Conservation (phyloP, 768 basidiomycete genomes). For the Tulasnella sp. region DNA sequence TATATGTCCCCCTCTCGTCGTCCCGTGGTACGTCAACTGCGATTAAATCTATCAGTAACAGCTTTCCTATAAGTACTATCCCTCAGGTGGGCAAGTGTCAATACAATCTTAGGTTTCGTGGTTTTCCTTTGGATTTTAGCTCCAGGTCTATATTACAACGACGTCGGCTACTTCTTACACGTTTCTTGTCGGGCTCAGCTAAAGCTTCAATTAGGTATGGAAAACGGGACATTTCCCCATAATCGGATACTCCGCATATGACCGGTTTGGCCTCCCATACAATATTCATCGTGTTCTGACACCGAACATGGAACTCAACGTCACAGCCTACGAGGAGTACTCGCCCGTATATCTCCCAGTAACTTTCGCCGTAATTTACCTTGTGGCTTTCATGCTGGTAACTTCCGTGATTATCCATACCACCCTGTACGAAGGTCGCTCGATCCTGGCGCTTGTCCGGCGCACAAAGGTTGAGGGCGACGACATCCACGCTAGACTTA, state of each 20-base stretch:
- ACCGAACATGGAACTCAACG: conserved; percentile 30
- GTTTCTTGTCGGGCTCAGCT: conserved; percentile 14
- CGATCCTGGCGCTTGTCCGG: conserved; percentile 28
- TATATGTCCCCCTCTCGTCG: conserved; percentile 62
- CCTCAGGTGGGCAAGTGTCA: conserved; percentile 84
- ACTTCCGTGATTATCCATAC: conserved; percentile 39
- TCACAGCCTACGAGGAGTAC: conserved; percentile 37
- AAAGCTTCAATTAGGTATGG: conserved; percentile 22
- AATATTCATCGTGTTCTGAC: conserved; percentile 23
- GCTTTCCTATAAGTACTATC: neutral
- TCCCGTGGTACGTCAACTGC: conserved; percentile 93
- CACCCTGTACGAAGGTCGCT: conserved; percentile 35
- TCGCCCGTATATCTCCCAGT: conserved; percentile 40
- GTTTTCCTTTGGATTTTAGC: conserved; percentile 88
- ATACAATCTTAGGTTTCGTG: conserved; percentile 79
- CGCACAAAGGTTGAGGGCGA: conserved; percentile 34
- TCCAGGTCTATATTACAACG: conserved; percentile 86
- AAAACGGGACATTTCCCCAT: conserved; percentile 39
- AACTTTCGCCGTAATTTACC: conserved; percentile 37
- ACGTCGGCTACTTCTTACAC: conserved; percentile 47
- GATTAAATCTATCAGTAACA: neutral
- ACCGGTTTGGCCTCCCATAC: conserved; percentile 38
- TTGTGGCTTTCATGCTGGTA: conserved; percentile 35
- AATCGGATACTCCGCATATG: conserved; percentile 32
- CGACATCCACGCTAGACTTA: conserved; percentile 42